Percentiles rank a stretch among this genome's conserved stretches.
These are phyloP conservation scores for Berkeleyomyces rouxiae DNA, from an alignment of 2,329 filamentous ascomycete genomes.

Conservation along the genomic window DNA sequence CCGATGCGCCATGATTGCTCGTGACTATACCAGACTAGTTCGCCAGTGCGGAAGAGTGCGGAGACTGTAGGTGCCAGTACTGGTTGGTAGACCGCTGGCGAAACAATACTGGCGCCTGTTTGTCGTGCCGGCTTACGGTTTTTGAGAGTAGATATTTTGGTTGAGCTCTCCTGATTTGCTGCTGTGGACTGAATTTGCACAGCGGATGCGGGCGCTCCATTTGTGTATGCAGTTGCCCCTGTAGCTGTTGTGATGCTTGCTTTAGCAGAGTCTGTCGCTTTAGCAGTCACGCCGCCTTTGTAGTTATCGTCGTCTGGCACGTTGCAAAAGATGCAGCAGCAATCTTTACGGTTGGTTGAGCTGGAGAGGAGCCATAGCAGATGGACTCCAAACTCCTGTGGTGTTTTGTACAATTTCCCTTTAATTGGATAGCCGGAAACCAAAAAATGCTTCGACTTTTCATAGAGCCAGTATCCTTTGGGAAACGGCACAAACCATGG, in stretches of 20 bases:
- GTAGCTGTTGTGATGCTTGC: constrained; percentile 12
- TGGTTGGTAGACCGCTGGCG: constrained; percentile 5
- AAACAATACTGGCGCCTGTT: not conserved
- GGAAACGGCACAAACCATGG: constrained; percentile 30
- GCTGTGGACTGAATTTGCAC: constrained; percentile 8
- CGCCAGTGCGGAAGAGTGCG: constrained; percentile 30
- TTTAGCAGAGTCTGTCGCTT: not conserved
- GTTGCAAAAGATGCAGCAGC: constrained; percentile 35
- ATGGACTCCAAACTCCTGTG: constrained; percentile 36
- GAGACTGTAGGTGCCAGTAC: constrained; percentile 15
- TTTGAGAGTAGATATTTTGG: constrained; percentile 12
- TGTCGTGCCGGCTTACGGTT: constrained; percentile 2
- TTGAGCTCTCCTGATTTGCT: constrained; percentile 1
- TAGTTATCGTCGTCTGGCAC: constrained; percentile 19
- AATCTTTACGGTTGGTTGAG: constrained; percentile 32
- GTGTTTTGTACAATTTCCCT: constrained; percentile 33
- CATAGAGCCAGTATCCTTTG: constrained; percentile 30
- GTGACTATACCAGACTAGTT: constrained; percentile 35
- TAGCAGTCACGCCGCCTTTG: not conserved
- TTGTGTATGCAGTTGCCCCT: not conserved
- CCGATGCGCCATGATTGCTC: constrained; percentile 32
- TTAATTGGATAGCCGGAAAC: constrained; percentile 34
- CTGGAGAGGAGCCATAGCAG: constrained; percentile 34
- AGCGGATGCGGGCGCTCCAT: not conserved
- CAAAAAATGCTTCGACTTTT: constrained; percentile 32